These are phyloP conservation scores for Boletellus sp. DNA, from an alignment of 768 basidiomycete genomes.

Conservation along the genomic window DNA sequence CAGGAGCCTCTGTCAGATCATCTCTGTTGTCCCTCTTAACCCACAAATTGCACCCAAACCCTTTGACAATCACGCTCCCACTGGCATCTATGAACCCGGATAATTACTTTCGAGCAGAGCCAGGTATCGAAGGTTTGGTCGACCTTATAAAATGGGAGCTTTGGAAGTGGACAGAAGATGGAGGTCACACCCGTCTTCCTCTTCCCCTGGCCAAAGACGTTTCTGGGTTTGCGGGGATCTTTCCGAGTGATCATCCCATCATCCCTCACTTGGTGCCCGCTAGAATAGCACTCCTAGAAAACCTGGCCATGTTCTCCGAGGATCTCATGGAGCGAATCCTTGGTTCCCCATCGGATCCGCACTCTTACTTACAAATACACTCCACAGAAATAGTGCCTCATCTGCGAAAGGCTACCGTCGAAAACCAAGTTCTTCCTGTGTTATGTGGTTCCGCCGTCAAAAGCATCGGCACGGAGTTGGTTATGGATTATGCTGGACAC, in stretches of 20 bases:
- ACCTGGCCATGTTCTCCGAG: constrained; percentile 76
- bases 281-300: constrained; percentile 69
- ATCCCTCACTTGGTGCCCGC: constrained; percentile 63
- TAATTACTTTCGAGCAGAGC: constrained; percentile 69
- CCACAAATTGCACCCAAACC: constrained; percentile 74
- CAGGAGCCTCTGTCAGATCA: constrained; percentile 74
- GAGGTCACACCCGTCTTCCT: constrained; percentile 36
- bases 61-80: constrained; percentile 66
- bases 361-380: constrained; percentile 63
- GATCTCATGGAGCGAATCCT: constrained; percentile 75
- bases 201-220: constrained; percentile 52
- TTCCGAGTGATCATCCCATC: constrained; percentile 64
- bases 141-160: constrained; percentile 83
- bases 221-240: constrained; percentile 38
- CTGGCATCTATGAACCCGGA: constrained; percentile 69
- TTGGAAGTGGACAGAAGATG: constrained; percentile 67
- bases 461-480: constrained; percentile 74
- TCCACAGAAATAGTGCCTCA: constrained; percentile 51
- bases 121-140: constrained; percentile 80
- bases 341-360: constrained; percentile 49
- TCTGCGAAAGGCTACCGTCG: constrained; percentile 65
- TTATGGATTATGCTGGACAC: constrained; percentile 80
- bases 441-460: constrained; percentile 80
- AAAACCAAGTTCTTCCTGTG: constrained; percentile 68
- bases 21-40: constrained; percentile 69